These are phyloP conservation scores for Lecanosticta acicola DNA, from an alignment of 2,329 filamentous ascomycete species.

Conservation along the genomic window DNA sequence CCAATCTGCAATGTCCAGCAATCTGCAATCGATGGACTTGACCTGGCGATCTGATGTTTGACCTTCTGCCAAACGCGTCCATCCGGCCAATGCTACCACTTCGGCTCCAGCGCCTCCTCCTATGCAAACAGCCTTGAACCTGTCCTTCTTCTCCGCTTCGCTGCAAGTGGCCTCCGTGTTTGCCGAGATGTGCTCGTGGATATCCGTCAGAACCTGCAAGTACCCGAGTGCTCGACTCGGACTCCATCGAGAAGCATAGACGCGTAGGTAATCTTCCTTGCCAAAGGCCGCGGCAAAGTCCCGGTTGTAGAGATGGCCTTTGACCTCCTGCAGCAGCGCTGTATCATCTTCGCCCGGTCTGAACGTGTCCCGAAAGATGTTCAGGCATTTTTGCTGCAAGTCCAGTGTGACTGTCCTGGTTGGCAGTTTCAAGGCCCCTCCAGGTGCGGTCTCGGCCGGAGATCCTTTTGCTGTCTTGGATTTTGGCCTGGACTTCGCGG, in stretches of 20 bases:
- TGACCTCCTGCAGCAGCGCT: constrained; percentile 69
- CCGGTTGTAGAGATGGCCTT: constrained; percentile 76
- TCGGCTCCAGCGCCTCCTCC: constrained; percentile 63
- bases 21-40: constrained; percentile 30
- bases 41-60: background rate
- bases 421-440: background rate
- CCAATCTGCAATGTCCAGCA: constrained; percentile 85
- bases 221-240: constrained; percentile 81
- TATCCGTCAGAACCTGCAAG: constrained; percentile 50
- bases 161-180: background rate
- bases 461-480: background rate
- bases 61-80: constrained; percentile 29
- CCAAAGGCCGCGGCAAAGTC: constrained; percentile 80
- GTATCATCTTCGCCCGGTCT: constrained; percentile 26
- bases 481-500: constrained; percentile 6
- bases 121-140: constrained; percentile 49
- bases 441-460: background rate
- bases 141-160: background rate
- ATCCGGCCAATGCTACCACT: constrained; percentile 58
- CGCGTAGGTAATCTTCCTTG: constrained; percentile 62
- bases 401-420: constrained; percentile 8
- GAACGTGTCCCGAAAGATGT: constrained; percentile 62
- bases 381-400: constrained; percentile 64
- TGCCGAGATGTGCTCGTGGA: constrained; percentile 23
- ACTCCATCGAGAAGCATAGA: constrained; percentile 88